Percentiles rank a stretch among this genome's conserved stretches.
These are phyloP conservation scores for Boletellus ananas DNA, from an alignment of 768 basidiomycete genomes.

Conservation along the genomic window DNA sequence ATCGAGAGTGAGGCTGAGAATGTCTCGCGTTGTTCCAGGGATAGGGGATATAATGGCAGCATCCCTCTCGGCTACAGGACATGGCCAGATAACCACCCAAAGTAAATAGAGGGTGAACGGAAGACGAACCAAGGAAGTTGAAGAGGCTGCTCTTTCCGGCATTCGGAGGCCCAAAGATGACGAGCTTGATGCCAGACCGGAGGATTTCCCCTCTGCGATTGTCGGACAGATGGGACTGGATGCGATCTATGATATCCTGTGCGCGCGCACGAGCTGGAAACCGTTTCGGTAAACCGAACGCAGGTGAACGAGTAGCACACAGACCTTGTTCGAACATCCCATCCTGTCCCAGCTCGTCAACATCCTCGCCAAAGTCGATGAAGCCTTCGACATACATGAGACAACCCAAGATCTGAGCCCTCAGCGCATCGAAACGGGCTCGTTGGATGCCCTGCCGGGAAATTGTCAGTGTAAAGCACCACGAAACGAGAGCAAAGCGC, in stretches of 20 bases:
- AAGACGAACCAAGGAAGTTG: conserved; percentile 68
- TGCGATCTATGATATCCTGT: conserved; percentile 43
- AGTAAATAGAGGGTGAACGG: background rate
- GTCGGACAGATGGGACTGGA: conserved; percentile 61
- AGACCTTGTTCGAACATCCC: conserved; percentile 69
- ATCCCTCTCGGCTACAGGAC: conserved; percentile 67
- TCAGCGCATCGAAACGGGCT: conserved; percentile 57
- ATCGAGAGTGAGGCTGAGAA: conserved; percentile 81
- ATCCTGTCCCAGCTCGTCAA: conserved; percentile 77
- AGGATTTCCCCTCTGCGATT: conserved; percentile 78
- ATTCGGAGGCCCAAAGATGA: conserved; percentile 91
- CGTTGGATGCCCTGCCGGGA: conserved; percentile 57
- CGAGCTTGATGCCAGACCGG: conserved; percentile 74
- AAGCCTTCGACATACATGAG: conserved; percentile 81
- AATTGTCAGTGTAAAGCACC: background rate
- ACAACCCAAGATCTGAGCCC: conserved; percentile 64
- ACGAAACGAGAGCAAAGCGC: conserved; percentile 23
- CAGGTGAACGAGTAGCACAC: background rate
- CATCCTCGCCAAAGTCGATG: conserved; percentile 89
- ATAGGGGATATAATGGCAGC: conserved; percentile 87
- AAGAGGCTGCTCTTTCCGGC: conserved; percentile 90
- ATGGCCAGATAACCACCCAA: background rate
- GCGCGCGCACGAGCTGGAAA: conserved; percentile 52
- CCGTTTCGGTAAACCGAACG: background rate
- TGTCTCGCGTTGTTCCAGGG: conserved; percentile 87